Evolutionary conservation across 2,329 filamentous ascomycete genomes (phyloP), one percentile per base, ranked within the genome.

Genomic region (Metarhizium guizhouense): DNA sequence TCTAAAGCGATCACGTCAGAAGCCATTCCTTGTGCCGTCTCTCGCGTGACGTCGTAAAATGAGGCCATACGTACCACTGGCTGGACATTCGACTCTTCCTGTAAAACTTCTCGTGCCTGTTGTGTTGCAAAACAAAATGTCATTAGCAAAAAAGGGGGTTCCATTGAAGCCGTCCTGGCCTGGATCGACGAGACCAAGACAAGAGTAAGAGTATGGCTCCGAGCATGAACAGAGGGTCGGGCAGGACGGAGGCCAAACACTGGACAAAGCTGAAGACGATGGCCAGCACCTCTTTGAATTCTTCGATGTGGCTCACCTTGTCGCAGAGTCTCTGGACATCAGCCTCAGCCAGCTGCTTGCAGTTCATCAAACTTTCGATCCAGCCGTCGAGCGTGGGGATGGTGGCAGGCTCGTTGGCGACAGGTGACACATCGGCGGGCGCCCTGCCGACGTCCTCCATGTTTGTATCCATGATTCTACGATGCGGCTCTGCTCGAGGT

Each of bases 81-180:
- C 78, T 99, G 94, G 62, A 99, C 94, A 70, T 99, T 99, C 56
- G 92, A 96, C 77, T 99, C 94, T 54, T 96, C 91, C 75, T 96
- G 91, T 64, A 99, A 79, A 59, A 99, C 92, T 76, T 99, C 94
- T 74, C 92, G 85, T 69, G 94, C 92, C 91, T 96, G 65, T 43
- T 56, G 56, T 6, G 36, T 52, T 16, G 25, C 36, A 55, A 47
- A 16, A 51, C 14, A 25, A 47, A 54, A 10, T 55, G 47, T 42
- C 57, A 77, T 72, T 53, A 49, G 16, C 34, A 20, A 53, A 38
- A 7, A 10, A 48, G 13, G 10, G 7, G 8, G 14, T 7, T 16
- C 34, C 30, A 47, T 14, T 34, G 54, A 42, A 34, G 36, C 8
- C 40, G 7, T 6, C 16, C 40, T 29, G 34, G n/a, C 25, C 13